Evolutionary conservation across 495 filamentous ascomycete genomes (phyloP), one percentile per base, ranked within the genome.

Genomic region (Podospora fimiseda): DNA sequence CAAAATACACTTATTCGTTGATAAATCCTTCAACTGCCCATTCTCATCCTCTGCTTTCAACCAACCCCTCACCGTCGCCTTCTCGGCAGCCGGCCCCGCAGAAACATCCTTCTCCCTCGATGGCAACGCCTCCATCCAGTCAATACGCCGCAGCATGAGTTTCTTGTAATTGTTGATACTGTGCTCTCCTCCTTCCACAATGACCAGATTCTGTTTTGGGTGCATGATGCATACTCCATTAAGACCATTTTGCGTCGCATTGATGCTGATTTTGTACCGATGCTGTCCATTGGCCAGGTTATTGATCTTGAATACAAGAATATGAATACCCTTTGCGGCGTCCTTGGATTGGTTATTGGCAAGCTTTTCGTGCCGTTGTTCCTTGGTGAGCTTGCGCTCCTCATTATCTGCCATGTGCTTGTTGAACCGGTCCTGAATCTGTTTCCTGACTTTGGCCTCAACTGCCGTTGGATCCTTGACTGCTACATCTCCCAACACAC

Each of bases 401-500:
- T 90, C 87, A 68, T 99, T 99, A 57, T 75, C 74, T 41, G 77
- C 60, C 55, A 89, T 75, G 68, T 99, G 93, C 51, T 83, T 77
- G 43, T 84, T 73, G 40, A 83, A 78, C 30, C 93, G 89, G 22
- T 92, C 90, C 39, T 84, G 85, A 42, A 99, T 95, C 60, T 97
- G 89, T 19, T 81, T 75, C 69, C 88, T 94, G 33, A 99, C 93
- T 21, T 89, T 82, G 33, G 93, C 90, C 70, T 99, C 93, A 24
- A 97, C 91, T 16, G 93, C 93, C 2, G 93, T 99, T 9, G 93
- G 93, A 65, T 99, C 93, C 60, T 95, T 95, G 59, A 99, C 91
- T 2, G 93, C 93, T 67, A 96, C 87, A 63, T 97, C 89, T 40
- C 93, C 93, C n/a, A 97, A 74, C 2, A 99, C 93, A 43, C 90